Evolutionary conservation across 164 flowering plant genomes (phyloP).

Genomic region (Litsea cubeba): DNA sequence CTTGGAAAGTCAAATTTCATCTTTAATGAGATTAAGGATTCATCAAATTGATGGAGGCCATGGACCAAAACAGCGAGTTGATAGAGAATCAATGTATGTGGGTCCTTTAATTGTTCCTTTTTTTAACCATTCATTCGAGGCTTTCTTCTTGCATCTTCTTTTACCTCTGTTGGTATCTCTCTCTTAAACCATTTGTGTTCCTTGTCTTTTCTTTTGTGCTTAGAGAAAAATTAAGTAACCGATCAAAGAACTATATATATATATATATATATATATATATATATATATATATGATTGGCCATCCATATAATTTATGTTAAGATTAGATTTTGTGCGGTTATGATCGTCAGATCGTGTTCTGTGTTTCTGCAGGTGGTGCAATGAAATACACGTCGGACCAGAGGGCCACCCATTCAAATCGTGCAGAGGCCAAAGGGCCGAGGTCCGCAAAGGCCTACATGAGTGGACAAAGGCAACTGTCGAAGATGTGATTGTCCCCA

Average conservation of each 20-base stretch:
- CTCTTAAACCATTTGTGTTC: not conserved
- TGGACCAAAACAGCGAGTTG: too few relatives aligned
- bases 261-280: too few relatives aligned
- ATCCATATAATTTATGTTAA: not conserved
- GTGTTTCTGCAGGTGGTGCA: constrained; percentile 57
- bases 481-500: constrained; percentile 65
- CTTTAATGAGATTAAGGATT: too few relatives aligned
- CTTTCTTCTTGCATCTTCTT: too few relatives aligned
- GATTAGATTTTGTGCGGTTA: not conserved
- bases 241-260: not conserved
- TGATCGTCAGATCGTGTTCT: not conserved
- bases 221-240: not conserved
- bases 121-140: too few relatives aligned
- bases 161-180: not conserved
- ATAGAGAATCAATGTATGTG: too few relatives aligned
- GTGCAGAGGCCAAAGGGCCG: constrained; percentile 62
- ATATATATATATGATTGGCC: not conserved
- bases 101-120: too few relatives aligned
- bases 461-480: constrained; percentile 68
- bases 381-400: constrained; percentile 88
- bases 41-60: too few relatives aligned
- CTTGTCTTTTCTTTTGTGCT: not conserved
- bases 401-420: constrained; percentile 88
- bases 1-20: too few relatives aligned
- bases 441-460: constrained; percentile 60